These are phyloP conservation scores for Saccharomyces cerevisiae DNA, from an alignment of 805 yeast genomes.

Conservation along the genomic window DNA sequence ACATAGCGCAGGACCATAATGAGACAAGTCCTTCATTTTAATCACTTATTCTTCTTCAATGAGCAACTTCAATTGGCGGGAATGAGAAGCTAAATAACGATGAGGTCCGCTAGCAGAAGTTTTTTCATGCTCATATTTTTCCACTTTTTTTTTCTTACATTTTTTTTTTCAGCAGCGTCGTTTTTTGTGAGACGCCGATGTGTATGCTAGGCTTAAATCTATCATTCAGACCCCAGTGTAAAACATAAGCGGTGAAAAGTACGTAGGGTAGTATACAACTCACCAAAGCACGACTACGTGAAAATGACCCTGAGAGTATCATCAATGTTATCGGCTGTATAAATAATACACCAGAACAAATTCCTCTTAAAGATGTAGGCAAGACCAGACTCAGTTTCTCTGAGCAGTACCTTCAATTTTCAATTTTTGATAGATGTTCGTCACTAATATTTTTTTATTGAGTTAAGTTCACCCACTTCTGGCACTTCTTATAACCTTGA, in stretches of 20 bases:
- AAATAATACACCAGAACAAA: too few relatives aligned
- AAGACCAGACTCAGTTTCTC: too few relatives aligned
- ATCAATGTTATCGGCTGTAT: too few relatives aligned
- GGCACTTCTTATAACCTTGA: background rate
- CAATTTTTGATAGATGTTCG: too few relatives aligned
- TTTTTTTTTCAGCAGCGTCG: background rate
- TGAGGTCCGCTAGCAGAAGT: background rate
- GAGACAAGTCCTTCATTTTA: constrained; percentile 16
- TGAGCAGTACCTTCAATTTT: too few relatives aligned
- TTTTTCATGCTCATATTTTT: background rate
- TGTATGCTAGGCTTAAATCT: background rate
- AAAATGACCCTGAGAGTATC: too few relatives aligned
- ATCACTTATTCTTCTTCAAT: background rate
- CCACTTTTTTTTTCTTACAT: background rate
- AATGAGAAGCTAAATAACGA: background rate
- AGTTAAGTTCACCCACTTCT: background rate
- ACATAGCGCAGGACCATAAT: constrained; percentile 65
- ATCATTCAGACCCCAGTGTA: background rate
- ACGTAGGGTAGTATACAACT: background rate
- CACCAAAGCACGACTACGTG: too few relatives aligned
- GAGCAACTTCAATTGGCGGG: background rate
- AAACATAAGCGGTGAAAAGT: background rate
- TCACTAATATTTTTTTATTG: background rate
- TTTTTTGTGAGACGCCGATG: background rate
- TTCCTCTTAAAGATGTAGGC: too few relatives aligned